Base-by-base conservation (phyloP, 2,329 filamentous ascomycete genomes). In the Cladosporium sp. region DNA sequence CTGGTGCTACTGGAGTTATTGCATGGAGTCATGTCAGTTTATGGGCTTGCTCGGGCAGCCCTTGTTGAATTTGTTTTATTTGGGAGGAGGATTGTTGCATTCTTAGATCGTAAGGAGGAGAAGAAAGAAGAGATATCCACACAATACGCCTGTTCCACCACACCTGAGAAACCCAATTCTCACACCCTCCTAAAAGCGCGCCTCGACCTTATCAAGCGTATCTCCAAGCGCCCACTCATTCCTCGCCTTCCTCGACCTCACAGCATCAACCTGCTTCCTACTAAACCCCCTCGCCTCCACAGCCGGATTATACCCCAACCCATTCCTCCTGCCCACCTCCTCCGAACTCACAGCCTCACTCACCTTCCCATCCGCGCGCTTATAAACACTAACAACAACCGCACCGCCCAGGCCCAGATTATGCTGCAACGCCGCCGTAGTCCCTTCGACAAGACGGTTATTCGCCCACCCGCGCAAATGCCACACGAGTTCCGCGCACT, bases 381-480 rank as follows among this genome's bases (percentile, higher is more conserved):
- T 83, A 69, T 96, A 96, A 3, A 97, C 86, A 0, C 88, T 92
- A 18, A 93, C 87, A 1, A 97, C 91, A 1, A 84, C 90, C 3
- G 91, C 92, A 49, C 93, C 93, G 12, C 92, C 92, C 4, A 97
- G 77, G 0, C 92, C 93, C 1, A 97, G 77, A 65, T 97, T 97
- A 67, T 97, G 93, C 74, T 96, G 91, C 57, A 97, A 74, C 51
- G 86, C 87, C 52, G 82, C 82, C 54, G 73, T 80, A 0, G 90
- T 93, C 51, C 78, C 77, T 16, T 80, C 73, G 1, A 86, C 78
- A 13, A 82, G 73, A 35, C 92, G 79, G 75, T 96, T 96, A 71
- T 93, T 95, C 16, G 92, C 92, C 92, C 92, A 96, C 11, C 92
- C 92, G 57, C 92, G 82, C 60, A 97, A 76, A 65, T 97, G 92